A percentile compares a stretch with the other conserved stretches of the same genome.
These are phyloP conservation scores for Tirmania nivea DNA, from an alignment of 495 filamentous ascomycete species.

Conservation along the genomic window DNA sequence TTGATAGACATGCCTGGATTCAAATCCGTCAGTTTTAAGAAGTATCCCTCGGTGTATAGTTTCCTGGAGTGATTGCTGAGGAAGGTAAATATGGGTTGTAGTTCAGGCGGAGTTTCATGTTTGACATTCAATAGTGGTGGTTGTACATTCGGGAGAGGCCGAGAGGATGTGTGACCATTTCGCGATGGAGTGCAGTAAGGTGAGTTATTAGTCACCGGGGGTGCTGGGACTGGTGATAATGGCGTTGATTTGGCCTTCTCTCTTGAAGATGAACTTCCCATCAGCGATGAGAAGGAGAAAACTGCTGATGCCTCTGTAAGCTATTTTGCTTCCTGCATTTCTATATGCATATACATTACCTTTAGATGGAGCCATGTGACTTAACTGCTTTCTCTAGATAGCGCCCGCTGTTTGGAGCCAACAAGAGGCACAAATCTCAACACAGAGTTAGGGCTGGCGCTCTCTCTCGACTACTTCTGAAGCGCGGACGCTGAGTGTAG, in stretches of 20 bases:
- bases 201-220: neutral
- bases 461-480: too few relatives aligned
- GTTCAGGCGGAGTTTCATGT: conserved; percentile 68
- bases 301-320: neutral
- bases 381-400: too few relatives aligned
- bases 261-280: neutral
- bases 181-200: neutral
- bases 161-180: neutral
- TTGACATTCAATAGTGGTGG: conserved; percentile 71
- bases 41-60: conserved; percentile 93
- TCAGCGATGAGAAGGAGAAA: neutral
- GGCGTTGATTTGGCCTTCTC: neutral
- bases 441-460: too few relatives aligned
- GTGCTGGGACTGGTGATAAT: neutral
- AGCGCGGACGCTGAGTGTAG: too few relatives aligned
- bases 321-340: too few relatives aligned
- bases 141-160: conserved; percentile 26
- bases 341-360: too few relatives aligned
- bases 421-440: too few relatives aligned
- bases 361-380: too few relatives aligned
- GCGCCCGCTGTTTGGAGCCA: too few relatives aligned
- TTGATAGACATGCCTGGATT: conserved; percentile 46
- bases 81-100: conserved; percentile 82
- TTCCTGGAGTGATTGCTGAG: conserved; percentile 93
- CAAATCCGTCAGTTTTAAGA: conserved; percentile 82